Percentiles rank a stretch among this genome's conserved stretches.
Evolutionary conservation across 257 asterid genomes (phyloP).

Genomic region (Plantago major): DNA sequence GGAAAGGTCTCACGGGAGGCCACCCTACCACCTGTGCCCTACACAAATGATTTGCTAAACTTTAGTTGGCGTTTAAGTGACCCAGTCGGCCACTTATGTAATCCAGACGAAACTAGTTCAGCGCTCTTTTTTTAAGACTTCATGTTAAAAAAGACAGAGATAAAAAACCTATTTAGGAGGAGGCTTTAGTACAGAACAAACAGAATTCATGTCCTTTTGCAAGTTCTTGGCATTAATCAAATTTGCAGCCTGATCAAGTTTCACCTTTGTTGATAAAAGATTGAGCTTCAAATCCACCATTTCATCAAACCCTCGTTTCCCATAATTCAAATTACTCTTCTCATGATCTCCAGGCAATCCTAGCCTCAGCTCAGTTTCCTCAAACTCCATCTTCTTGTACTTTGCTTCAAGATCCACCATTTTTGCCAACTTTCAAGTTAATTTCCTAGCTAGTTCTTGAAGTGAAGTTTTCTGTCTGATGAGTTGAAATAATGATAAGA

Average conservation of each 20-base stretch:
- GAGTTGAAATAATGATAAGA: background rate
- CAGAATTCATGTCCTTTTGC: slow-evolving; percentile 18
- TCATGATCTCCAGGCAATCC: too few relatives aligned
- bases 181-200: slow-evolving; percentile 28
- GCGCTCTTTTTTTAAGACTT: too few relatives aligned
- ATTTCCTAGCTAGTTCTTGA: background rate
- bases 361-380: slow-evolving; percentile 57
- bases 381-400: slow-evolving; percentile 23
- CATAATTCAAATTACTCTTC: slow-evolving; percentile 38
- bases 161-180: slow-evolving; percentile 46
- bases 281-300: slow-evolving; percentile 73
- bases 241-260: background rate
- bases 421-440: background rate
- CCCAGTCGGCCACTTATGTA: too few relatives aligned
- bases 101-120: too few relatives aligned
- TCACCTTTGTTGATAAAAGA: slow-evolving; percentile 32
- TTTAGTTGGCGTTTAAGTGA: too few relatives aligned
- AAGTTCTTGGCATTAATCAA: background rate
- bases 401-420: background rate
- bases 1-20: slow-evolving; percentile 36
- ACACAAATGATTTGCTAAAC: too few relatives aligned
- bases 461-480: background rate
- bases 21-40: slow-evolving; percentile 41
- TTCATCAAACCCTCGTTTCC: slow-evolving; percentile 49
- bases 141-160: too few relatives aligned